A percentile compares a stretch with the other conserved stretches of the same genome.
Conservation (phyloP, 345 rosid species). For the Citrus maxima region DNA sequence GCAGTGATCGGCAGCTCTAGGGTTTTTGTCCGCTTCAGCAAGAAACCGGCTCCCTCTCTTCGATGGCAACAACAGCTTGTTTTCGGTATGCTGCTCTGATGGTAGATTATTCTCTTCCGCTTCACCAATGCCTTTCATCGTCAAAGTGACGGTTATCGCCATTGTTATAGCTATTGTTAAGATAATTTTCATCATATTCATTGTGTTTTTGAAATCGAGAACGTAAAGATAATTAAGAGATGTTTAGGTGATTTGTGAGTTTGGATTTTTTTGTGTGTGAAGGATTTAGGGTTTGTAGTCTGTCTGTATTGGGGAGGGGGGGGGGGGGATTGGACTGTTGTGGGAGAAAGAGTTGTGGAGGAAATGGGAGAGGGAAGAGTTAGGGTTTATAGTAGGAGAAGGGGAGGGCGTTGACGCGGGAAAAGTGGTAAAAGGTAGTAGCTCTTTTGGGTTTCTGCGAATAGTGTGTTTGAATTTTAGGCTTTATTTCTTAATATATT, state of each 20-base stretch:
- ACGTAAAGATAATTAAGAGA: conserved; percentile 2
- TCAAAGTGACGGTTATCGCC: conserved; percentile 39
- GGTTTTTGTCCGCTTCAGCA: conserved; percentile 37
- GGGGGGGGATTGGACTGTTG: background rate
- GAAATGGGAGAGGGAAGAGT: conserved; percentile 23
- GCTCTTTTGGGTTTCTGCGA: conserved; percentile 26
- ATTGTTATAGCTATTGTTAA: conserved; percentile 42
- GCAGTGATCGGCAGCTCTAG: conserved; percentile 72
- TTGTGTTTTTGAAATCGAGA: conserved; percentile 20
- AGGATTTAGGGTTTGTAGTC: background rate
- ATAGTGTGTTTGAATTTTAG: conserved; percentile 31
- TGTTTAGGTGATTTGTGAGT: background rate
- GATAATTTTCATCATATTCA: conserved; percentile 41
- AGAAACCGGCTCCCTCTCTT: conserved; percentile 62
- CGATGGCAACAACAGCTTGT: conserved; percentile 20
- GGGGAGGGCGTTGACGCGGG: conserved; percentile 55
- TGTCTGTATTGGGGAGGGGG: background rate
- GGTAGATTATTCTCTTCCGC: conserved; percentile 8
- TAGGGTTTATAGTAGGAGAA: conserved; percentile 39
- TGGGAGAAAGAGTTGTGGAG: background rate
- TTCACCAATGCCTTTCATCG: conserved; percentile 26
- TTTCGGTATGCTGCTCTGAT: background rate
- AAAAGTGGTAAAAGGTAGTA: conserved; percentile 39
- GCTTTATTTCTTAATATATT: conserved; percentile 13
- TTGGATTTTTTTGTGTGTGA: background rate